Evolutionary conservation across 441 rosid species (phyloP).

Genomic region (Populus hybrid): DNA sequence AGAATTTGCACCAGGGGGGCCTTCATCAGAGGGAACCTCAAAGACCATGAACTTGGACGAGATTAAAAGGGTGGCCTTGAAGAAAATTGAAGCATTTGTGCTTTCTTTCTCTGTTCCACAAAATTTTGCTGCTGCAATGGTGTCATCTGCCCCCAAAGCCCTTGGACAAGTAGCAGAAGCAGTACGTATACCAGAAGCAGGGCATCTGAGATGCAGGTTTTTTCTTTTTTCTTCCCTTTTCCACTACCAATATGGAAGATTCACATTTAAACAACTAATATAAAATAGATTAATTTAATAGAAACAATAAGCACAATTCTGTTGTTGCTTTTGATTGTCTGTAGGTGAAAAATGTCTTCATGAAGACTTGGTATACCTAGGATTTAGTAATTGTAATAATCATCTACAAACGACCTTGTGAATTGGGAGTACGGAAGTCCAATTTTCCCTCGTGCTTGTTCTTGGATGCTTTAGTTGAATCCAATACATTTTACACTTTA

Average conservation of each 20-base stretch:
- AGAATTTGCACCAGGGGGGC: constrained; percentile 28
- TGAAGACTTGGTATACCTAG: no score
- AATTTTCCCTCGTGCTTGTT: no score
- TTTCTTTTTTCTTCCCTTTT: background rate
- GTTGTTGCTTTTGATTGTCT: no score
- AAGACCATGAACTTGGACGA: constrained; percentile 28
- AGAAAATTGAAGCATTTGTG: constrained; percentile 36
- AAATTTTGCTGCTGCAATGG: constrained; percentile 27
- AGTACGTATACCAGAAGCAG: constrained; percentile 47
- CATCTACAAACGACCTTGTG: no score
- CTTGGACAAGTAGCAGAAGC: constrained; percentile 42
- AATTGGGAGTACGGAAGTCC: no score
- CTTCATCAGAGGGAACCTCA: constrained; percentile 28
- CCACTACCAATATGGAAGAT: background rate
- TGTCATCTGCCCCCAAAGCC: constrained; percentile 35
- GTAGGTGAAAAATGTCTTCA: no score
- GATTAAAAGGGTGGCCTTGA: constrained; percentile 36
- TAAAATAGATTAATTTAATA: background rate
- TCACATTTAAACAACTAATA: background rate
- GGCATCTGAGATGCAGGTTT: constrained; percentile 54
- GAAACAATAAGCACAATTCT: no score
- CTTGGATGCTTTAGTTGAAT: no score
- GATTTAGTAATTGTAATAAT: no score
- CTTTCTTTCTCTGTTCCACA: constrained; percentile 37
- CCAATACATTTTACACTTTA: no score